These are phyloP conservation scores for Podaxis sp. DNA, from an alignment of 768 basidiomycete genomes.

Conservation along the genomic window DNA sequence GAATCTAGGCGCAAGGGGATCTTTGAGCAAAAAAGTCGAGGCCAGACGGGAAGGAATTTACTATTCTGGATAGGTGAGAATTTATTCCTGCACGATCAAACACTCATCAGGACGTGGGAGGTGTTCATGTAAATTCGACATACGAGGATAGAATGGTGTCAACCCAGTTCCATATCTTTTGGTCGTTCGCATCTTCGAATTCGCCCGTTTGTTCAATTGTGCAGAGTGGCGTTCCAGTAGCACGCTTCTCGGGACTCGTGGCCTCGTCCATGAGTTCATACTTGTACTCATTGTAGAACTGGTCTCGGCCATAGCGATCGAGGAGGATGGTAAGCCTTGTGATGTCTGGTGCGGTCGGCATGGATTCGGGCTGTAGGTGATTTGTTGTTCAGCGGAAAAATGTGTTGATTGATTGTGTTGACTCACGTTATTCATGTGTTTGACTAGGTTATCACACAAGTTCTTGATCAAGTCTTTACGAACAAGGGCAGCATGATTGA, in stretches of 20 bases:
- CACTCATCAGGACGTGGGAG: neutral
- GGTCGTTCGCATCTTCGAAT: neutral
- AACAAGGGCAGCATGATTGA: neutral
- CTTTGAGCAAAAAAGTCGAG: neutral
- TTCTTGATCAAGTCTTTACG: neutral
- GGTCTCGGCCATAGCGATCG: neutral
- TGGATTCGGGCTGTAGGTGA: neutral
- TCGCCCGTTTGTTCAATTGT: neutral
- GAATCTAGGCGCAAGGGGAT: neutral
- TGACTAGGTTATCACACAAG: neutral
- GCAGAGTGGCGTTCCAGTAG: neutral
- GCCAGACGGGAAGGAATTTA: neutral
- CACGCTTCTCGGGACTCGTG: neutral
- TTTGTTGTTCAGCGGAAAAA: neutral
- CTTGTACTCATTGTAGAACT: neutral
- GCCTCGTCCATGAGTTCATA: neutral
- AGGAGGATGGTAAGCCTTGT: neutral
- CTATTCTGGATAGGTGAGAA: neutral
- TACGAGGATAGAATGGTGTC: neutral
- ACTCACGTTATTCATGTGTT: neutral
- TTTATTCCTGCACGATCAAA: neutral
- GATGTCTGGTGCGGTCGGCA: neutral
- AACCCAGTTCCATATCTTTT: neutral
- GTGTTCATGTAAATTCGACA: neutral
- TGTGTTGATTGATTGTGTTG: neutral